These are phyloP conservation scores for Exophiala lecanii-corni DNA, from an alignment of 2,329 filamentous ascomycete genomes.

Conservation along the genomic window DNA sequence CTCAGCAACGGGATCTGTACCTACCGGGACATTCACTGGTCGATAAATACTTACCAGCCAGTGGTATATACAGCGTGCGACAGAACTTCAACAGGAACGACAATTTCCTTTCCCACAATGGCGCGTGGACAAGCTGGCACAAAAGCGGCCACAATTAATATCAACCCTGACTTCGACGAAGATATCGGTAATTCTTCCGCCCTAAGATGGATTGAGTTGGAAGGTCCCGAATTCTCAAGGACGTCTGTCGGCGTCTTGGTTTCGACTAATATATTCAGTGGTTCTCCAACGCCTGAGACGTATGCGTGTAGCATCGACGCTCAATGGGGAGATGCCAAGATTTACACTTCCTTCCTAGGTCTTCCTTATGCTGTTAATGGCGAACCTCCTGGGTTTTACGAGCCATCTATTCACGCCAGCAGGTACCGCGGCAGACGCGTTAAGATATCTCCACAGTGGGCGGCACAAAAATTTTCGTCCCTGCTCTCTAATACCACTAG, in stretches of 20 bases:
- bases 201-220: background rate
- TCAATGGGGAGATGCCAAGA: background rate
- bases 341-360: background rate
- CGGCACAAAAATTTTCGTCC: background rate
- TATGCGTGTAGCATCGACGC: background rate
- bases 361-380: background rate
- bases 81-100: background rate
- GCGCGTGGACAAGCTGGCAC: background rate
- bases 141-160: slow-evolving; percentile 1
- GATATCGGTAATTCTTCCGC: background rate
- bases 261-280: slow-evolving; percentile 1
- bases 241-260: background rate
- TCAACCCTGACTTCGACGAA: slow-evolving; percentile 1
- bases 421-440: background rate
- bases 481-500: background rate
- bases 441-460: background rate
- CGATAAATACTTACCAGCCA: slow-evolving; percentile 1
- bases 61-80: background rate
- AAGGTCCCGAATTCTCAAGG: background rate
- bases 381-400: background rate
- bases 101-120: background rate
- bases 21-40: background rate
- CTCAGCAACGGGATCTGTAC: background rate
- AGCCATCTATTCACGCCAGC: background rate
- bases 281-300: background rate